phyloP scores from a whole-genome alignment of 2,329 filamentous ascomycete genomes.

The Ophiostoma perfectum region DNA sequence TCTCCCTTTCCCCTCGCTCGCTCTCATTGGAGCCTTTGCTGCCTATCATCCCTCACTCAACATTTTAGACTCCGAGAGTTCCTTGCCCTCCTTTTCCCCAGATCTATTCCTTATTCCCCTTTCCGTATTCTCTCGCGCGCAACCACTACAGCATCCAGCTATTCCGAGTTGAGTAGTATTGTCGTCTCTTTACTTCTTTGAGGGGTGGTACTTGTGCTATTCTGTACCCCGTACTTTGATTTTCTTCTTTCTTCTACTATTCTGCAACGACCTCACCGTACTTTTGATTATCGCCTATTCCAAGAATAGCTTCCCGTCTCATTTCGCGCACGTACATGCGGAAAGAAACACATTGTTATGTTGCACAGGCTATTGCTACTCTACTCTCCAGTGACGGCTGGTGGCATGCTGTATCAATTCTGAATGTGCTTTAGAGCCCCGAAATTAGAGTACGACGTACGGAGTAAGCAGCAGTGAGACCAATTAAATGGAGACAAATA shows the following conservation, averaged over 20 bases:
- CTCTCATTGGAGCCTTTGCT: background rate
- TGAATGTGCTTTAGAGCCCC: background rate
- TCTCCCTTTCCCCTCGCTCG: background rate
- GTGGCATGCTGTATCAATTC: background rate
- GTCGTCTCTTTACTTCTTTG: too few species aligned
- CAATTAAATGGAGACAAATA: too few species aligned
- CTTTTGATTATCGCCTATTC: background rate
- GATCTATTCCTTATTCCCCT: background rate
- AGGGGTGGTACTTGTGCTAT: too few species aligned
- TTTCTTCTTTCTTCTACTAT: background rate
- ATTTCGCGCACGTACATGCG: conserved; percentile 8
- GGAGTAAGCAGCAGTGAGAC: too few species aligned
- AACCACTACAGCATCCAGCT: background rate
- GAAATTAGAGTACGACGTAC: too few species aligned
- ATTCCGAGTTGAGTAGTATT: background rate
- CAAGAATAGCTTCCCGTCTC: conserved; percentile 4
- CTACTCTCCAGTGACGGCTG: background rate
- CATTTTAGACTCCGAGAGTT: background rate
- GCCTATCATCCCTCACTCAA: background rate
- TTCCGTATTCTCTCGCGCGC: background rate
- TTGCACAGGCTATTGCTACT: background rate
- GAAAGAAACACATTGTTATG: background rate
- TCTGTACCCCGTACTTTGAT: too few species aligned
- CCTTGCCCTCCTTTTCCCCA: conserved; percentile 1
- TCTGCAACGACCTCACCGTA: background rate